Conservation (phyloP, 1,284 basidiomycete genomes). For the Takashimella koratensis region DNA sequence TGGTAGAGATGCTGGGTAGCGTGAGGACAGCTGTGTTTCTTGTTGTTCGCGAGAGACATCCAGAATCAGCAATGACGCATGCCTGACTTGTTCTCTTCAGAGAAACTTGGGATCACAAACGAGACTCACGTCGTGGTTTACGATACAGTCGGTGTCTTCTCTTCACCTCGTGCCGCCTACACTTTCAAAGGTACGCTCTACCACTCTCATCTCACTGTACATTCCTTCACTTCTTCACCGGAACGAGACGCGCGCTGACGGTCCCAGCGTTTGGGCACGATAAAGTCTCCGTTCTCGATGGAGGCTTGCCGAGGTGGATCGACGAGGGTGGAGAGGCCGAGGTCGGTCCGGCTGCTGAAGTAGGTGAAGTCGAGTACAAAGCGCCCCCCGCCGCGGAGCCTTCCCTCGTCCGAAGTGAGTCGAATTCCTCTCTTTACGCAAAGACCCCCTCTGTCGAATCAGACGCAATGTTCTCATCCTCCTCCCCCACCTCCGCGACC, state of each 20-base stretch:
- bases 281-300: slow-evolving; percentile 80
- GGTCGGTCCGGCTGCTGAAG: slow-evolving; percentile 37
- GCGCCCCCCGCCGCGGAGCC: slow-evolving; percentile 48
- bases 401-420: no score
- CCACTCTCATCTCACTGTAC: neutral
- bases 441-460: no score
- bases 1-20: no score
- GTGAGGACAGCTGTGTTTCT: no score
- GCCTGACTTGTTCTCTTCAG: slow-evolving; percentile 47
- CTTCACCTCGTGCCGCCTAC: slow-evolving; percentile 81
- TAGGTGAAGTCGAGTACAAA: slow-evolving; percentile 25
- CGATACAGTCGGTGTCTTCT: slow-evolving; percentile 82
- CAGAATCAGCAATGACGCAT: no score
- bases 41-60: no score
- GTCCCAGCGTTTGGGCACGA: slow-evolving; percentile 69
- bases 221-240: neutral
- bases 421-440: no score
- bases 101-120: slow-evolving; percentile 67
- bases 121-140: slow-evolving; percentile 85
- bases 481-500: slow-evolving; percentile 3
- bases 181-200: slow-evolving; percentile 64
- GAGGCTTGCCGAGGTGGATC: slow-evolving; percentile 81
- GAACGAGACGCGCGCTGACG: slow-evolving; percentile 4
- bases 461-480: slow-evolving; percentile 8
- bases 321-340: slow-evolving; percentile 66